A percentile compares a stretch with the other conserved stretches of the same genome.
Evolutionary conservation across 495 filamentous ascomycete genomes (phyloP).

Genomic region (Penicillium desertorum): DNA sequence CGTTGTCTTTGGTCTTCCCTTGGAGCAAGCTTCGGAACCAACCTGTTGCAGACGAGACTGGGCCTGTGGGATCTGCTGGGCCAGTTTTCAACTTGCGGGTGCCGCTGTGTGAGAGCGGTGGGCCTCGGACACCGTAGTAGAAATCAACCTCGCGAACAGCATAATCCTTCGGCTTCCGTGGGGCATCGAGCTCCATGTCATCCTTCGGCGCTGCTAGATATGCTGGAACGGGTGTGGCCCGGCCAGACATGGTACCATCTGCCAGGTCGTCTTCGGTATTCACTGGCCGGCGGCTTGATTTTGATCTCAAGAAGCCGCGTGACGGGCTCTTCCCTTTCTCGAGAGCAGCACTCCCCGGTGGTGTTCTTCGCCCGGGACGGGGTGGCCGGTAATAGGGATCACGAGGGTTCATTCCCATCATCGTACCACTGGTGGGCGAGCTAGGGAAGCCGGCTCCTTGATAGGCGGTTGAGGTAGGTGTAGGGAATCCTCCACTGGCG

Average conservation of each 20-base stretch:
- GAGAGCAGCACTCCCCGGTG: slow-evolving; percentile 47
- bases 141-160: slow-evolving; percentile 91
- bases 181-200: slow-evolving; percentile 54
- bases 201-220: slow-evolving; percentile 53
- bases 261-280: slow-evolving; percentile 39
- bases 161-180: slow-evolving; percentile 70
- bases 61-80: slow-evolving; percentile 89
- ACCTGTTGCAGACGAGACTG: slow-evolving; percentile 80
- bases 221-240: slow-evolving; percentile 53
- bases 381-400: slow-evolving; percentile 87
- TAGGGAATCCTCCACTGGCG: slow-evolving; percentile 55
- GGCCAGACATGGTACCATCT: slow-evolving; percentile 53
- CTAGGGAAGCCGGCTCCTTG: slow-evolving; percentile 52
- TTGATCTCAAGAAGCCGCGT: slow-evolving; percentile 44
- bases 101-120: slow-evolving; percentile 78
- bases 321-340: slow-evolving; percentile 40
- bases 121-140: slow-evolving; percentile 88
- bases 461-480: slow-evolving; percentile 71
- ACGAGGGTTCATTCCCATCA: slow-evolving; percentile 47
- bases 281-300: slow-evolving; percentile 25
- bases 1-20: slow-evolving; percentile 81
- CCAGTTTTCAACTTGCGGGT: slow-evolving; percentile 87
- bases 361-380: slow-evolving; percentile 59
- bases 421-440: slow-evolving; percentile 44
- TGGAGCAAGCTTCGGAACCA: slow-evolving; percentile 81